phyloP scores from a whole-genome alignment of 2,329 filamentous ascomycete species.

The Verticillium longisporum region DNA sequence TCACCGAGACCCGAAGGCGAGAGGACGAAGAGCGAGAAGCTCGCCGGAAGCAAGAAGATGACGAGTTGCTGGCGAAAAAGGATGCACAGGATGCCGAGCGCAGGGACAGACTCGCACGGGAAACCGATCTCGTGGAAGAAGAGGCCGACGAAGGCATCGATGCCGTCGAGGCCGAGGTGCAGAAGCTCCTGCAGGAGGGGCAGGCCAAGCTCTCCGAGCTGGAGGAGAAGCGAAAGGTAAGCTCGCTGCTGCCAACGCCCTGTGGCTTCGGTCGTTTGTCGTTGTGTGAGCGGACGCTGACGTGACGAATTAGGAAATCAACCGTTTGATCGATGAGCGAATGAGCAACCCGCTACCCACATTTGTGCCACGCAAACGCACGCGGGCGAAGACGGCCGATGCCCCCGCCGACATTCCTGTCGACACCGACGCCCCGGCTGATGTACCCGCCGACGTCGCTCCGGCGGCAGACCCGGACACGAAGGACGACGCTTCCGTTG shows the following conservation, averaged over 20 bases:
- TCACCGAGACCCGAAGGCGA: conserved; percentile 25
- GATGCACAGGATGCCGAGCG: conserved; percentile 23
- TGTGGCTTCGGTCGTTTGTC: not conserved
- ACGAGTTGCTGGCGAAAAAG: conserved; percentile 19
- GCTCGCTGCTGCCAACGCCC: not conserved
- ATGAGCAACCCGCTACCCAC: conserved; percentile 24
- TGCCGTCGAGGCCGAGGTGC: conserved; percentile 22
- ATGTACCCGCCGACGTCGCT: not conserved
- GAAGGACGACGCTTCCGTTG: not conserved
- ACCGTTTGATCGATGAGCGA: conserved; percentile 33
- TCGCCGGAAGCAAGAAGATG: conserved; percentile 27
- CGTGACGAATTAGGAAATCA: conserved; percentile 27
- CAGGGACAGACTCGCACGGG: conserved; percentile 19
- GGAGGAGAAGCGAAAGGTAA: conserved; percentile 24
- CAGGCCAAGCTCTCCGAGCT: conserved; percentile 22
- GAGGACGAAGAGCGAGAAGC: conserved; percentile 34
- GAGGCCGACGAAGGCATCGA: conserved; percentile 27
- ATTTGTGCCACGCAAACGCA: conserved; percentile 14
- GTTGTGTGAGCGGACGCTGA: conserved; percentile 1
- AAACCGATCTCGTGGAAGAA: conserved; percentile 24
- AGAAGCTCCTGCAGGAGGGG: conserved; percentile 20
- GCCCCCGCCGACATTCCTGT: not conserved
- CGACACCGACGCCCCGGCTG: not conserved
- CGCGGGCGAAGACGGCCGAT: not conserved
- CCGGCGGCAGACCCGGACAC: not conserved